A percentile compares a stretch with the other conserved stretches of the same genome.
phyloP scores from a whole-genome alignment of 345 rosid species.

The Melastoma malabathricum region DNA sequence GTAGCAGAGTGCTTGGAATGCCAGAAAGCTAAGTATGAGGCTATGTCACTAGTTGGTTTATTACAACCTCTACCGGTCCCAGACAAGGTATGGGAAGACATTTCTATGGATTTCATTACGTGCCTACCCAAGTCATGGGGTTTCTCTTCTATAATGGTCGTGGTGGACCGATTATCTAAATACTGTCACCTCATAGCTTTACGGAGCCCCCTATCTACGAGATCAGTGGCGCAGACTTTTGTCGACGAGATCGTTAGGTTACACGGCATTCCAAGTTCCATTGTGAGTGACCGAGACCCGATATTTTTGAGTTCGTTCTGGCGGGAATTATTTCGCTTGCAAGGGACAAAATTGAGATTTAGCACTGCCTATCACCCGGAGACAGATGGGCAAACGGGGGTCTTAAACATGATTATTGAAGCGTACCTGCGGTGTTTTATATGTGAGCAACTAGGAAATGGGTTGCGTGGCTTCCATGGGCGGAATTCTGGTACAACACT shows the following conservation, averaged over 20 bases:
- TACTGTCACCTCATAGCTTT: constrained; percentile 5
- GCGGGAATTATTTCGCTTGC: neutral
- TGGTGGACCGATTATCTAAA: constrained; percentile 6
- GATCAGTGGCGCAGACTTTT: neutral
- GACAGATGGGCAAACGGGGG: neutral
- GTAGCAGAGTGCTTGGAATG: too few species aligned
- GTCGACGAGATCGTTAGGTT: neutral
- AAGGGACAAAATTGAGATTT: neutral
- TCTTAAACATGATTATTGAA: neutral
- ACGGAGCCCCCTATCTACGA: neutral
- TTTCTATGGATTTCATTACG: constrained; percentile 2
- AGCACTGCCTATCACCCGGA: constrained; percentile 6
- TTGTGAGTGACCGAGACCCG: neutral
- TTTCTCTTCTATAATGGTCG: neutral
- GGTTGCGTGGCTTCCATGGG: neutral
- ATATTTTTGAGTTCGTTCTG: constrained; percentile 2
- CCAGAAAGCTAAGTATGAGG: too few species aligned
- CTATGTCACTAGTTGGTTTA: neutral
- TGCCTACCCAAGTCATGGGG: neutral
- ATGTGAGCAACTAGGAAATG: neutral
- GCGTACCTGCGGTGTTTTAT: neutral
- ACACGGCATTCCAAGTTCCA: neutral
- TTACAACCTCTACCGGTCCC: neutral
- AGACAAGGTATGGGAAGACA: neutral
- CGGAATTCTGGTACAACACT: neutral